Evolutionary conservation across 345 rosid species (phyloP), one percentile per base, ranked within the genome.

Genomic region (Camelina sativa): DNA sequence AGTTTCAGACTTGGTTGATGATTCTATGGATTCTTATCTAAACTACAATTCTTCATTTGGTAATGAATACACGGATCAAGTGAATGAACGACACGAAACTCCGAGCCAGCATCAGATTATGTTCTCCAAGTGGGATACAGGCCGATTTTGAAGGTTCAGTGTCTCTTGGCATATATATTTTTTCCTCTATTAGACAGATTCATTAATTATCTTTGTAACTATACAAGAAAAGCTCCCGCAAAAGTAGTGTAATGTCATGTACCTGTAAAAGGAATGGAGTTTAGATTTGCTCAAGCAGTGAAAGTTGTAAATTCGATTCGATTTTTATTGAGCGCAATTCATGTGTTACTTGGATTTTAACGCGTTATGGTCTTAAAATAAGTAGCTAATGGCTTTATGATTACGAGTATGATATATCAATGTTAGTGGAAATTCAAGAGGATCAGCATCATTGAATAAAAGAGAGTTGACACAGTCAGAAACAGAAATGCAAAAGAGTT

Each of bases 61-160:
- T 28, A 52, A 30, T 4, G 74, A 43, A 50, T 15, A 3, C 62
- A 67, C 11, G 0, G 64, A 65, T 16, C 30, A 51, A 23, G 52
- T 50, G 17, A 69, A 62, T 22, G 62, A 44, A 23, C 69, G 28
- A 9, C 77, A 46, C n/a, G 56, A 56, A 62, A 55, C 23, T 56
- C 43, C 57, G 46, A 68, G 48, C 64, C 66, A 63, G 20, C 75
- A 67, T 50, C 80, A 77, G 20, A 74, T 68, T 56, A 67, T 51
- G 35, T 60, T 57, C 80, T 84, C 80, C 71, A 76, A 84, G 66
- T 76, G 81, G 81, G 85, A 81, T 51, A 82, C 76, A 20, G 76
- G 73, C 57, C 80, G 80, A 82, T 61, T 73, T 79, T 56, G 62
- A 65, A 48, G 64, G 53, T 70, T 55, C 54, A 77, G 47, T 71